Conservation (phyloP, 352 stramenopile species). For the Plasmopara viticola region DNA sequence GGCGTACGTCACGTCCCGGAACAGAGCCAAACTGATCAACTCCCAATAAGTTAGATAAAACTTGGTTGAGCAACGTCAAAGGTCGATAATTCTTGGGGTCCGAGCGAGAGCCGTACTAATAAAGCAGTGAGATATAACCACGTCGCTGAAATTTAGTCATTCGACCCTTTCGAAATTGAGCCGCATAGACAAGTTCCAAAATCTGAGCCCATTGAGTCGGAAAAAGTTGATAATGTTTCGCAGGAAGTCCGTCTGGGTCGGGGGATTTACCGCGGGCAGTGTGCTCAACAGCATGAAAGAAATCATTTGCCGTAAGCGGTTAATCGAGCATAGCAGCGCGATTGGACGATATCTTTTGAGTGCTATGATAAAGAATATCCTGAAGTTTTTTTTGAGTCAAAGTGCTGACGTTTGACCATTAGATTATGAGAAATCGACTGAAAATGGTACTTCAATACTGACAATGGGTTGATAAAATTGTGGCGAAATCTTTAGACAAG, state of each 20-base stretch:
- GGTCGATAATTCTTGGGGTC: too few relatives aligned
- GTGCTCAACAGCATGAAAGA: not conserved
- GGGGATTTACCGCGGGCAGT: too few relatives aligned
- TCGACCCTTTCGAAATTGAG: too few relatives aligned
- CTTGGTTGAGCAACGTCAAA: too few relatives aligned
- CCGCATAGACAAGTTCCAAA: too few relatives aligned
- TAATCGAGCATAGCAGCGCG: not conserved
- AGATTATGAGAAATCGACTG: slow-evolving; percentile 1
- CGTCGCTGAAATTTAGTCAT: too few relatives aligned
- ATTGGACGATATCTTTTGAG: not conserved
- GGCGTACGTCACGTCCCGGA: too few relatives aligned
- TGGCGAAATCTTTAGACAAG: not conserved
- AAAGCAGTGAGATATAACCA: too few relatives aligned
- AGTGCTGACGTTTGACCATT: not conserved
- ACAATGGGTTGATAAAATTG: slow-evolving; percentile 2
- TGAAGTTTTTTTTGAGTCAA: slow-evolving; percentile 2
- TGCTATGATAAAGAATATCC: not conserved
- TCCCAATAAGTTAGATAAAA: too few relatives aligned
- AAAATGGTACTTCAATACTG: slow-evolving; percentile 8
- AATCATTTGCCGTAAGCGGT: not conserved
- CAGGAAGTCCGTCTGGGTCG: not conserved
- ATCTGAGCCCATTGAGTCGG: too few relatives aligned
- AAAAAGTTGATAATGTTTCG: not conserved
- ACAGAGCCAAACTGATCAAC: too few relatives aligned
- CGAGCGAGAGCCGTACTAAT: too few relatives aligned